These are phyloP conservation scores for Daldinia vernicosa DNA, from an alignment of 495 filamentous ascomycete species.

Conservation along the genomic window DNA sequence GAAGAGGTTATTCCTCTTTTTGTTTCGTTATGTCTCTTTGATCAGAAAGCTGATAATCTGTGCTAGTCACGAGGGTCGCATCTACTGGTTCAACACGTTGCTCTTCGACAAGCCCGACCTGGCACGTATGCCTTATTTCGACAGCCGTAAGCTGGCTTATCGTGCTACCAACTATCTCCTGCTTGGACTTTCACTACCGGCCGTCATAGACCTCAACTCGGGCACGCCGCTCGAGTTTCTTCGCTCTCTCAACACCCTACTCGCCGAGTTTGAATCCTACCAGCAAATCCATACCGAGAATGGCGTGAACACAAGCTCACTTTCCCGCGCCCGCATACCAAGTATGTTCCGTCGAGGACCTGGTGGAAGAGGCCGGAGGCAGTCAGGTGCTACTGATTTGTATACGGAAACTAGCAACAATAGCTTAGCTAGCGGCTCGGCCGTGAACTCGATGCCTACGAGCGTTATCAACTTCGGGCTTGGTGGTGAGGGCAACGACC, in stretches of 20 bases:
- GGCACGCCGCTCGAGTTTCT: slow-evolving; percentile 83
- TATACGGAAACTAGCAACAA: slow-evolving; percentile 67
- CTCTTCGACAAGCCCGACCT: slow-evolving; percentile 88
- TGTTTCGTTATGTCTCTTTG: slow-evolving; percentile 6
- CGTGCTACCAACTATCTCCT: slow-evolving; percentile 92
- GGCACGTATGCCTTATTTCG: slow-evolving; percentile 82
- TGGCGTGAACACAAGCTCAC: slow-evolving; percentile 71
- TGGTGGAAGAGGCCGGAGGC: slow-evolving; percentile 72
- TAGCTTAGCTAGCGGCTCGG: slow-evolving; percentile 42
- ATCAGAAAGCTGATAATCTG: slow-evolving; percentile 31
- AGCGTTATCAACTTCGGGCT: slow-evolving; percentile 56
- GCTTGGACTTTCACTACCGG: slow-evolving; percentile 88
- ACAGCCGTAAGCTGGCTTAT: slow-evolving; percentile 79
- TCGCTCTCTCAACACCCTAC: slow-evolving; percentile 82
- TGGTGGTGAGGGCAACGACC: slow-evolving; percentile 56
- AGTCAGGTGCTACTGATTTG: slow-evolving; percentile 70
- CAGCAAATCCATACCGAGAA: slow-evolving; percentile 84
- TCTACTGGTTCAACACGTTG: slow-evolving; percentile 98
- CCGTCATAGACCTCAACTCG: slow-evolving; percentile 85
- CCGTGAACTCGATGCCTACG: slow-evolving; percentile 45
- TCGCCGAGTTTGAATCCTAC: slow-evolving; percentile 92
- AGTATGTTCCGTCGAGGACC: slow-evolving; percentile 87
- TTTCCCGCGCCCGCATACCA: slow-evolving; percentile 80
- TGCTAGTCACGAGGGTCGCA: slow-evolving; percentile 83
- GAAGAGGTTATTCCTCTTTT: not conserved